Evolutionary conservation across 257 asterid genomes (phyloP).

Genomic region (Capsicum pubescens): DNA sequence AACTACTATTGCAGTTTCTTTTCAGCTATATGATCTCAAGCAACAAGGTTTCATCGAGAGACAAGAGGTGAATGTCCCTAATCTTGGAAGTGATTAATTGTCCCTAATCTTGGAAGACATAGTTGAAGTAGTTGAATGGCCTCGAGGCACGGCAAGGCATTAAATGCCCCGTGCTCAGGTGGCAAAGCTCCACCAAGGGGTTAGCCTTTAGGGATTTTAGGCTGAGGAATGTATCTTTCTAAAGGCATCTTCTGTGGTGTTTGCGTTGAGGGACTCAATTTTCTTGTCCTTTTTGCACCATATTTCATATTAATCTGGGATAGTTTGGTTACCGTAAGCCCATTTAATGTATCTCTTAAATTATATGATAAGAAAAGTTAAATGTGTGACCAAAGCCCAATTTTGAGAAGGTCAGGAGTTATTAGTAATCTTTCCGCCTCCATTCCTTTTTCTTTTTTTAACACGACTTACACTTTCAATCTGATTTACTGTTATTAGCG

Average conservation of each 20-base stretch:
- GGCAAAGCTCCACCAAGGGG: neutral
- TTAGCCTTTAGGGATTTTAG: constrained; percentile 5
- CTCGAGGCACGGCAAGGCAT: neutral
- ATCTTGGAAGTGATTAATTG: neutral
- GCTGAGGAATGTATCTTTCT: neutral
- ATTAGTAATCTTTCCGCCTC: neutral
- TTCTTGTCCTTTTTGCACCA: neutral
- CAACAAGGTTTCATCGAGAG: constrained; percentile 98
- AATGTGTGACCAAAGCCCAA: neutral
- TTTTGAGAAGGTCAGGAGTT: neutral
- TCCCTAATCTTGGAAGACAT: neutral
- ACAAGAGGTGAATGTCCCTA: constrained; percentile 66
- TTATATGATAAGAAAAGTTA: neutral
- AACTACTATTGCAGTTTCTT: constrained; percentile 75
- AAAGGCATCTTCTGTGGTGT: neutral
- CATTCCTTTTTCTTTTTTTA: neutral
- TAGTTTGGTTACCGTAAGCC: neutral
- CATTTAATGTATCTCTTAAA: neutral
- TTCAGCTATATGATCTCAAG: constrained; percentile 97
- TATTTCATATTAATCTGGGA: neutral
- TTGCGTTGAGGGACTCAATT: neutral
- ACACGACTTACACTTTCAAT: neutral
- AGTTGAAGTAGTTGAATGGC: too few relatives aligned
- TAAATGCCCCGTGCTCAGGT: neutral
- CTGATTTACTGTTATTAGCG: neutral